Base-by-base conservation (phyloP, 2,329 filamentous ascomycete species). In the Fusarium circinatum region DNA sequence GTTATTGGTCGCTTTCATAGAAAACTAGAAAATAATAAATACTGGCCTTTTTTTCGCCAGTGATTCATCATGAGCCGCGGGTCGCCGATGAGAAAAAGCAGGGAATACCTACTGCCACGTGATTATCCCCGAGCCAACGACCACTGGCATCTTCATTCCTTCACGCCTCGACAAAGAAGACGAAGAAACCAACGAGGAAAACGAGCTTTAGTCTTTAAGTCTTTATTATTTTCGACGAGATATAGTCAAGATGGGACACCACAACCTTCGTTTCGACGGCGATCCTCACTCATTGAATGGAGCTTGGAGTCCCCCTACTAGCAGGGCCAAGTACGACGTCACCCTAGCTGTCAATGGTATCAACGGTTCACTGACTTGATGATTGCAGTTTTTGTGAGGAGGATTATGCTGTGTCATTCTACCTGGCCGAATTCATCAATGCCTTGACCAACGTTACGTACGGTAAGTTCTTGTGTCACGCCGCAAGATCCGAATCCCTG, bases 361-460 rank as follows among this genome's bases (percentile, higher is more conserved):
- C 30, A 20, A 42, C 65, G 63, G 15, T n/a, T n/a, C 36, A 55
- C 68, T 77, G 60, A 79, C 70, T 41, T n/a, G 15, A 41, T 15
- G 44, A 17, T 13, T 8, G 15, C 51, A 83, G 82, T 61, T 83
- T 83, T 56, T 83, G 82, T 52, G 82, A 83, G 59, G 81, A 91
- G 81, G 89, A 90, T 76, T 85, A 85, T 75, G 79, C 80, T n/a
- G 71, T 86, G 26, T 84, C 83, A 5, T 75, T 82, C 22, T 85
- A 83, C 59, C 71, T 86, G 12, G 84, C 84, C 36, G 84, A 86
- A 67, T 85, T 86, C 56, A 82, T 85, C 72, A 86, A 85, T 68
- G 82, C 83, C 1, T 62, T 85, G 20, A 84, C 83, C 42, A 86
- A 84, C 68, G 61, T 83, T 24, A 73, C 82, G 5, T 85, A 83